Evolutionary conservation across 2,329 filamentous ascomycete genomes (phyloP).

Genomic region (Kalmusia sp.): DNA sequence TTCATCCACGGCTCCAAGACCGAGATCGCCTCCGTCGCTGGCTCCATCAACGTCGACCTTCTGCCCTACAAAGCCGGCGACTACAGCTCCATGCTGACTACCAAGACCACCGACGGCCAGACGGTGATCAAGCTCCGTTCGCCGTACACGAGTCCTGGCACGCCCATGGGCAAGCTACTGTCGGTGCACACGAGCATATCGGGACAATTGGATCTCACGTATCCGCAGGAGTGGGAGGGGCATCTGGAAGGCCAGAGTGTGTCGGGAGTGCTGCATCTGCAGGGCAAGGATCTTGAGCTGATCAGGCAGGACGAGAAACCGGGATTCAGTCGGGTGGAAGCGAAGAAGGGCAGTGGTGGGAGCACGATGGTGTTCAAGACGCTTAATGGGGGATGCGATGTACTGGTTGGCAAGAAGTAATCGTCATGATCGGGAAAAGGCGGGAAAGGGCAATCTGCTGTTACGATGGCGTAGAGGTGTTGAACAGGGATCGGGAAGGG

Average conservation of each 20-base stretch:
- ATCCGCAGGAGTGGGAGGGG: constrained; percentile 54
- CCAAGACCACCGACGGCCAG: constrained; percentile 43
- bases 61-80: constrained; percentile 43
- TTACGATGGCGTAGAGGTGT: constrained; percentile 5
- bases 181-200: constrained; percentile 47
- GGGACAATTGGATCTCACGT: constrained; percentile 44
- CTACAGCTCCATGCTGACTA: constrained; percentile 38
- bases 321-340: constrained; percentile 43
- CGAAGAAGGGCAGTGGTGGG: constrained; percentile 47
- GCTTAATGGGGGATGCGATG: constrained; percentile 39
- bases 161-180: constrained; percentile 34
- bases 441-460: neutral
- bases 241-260: constrained; percentile 44
- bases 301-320: constrained; percentile 34
- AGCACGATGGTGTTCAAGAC: constrained; percentile 45
- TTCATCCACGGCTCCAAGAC: constrained; percentile 52
- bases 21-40: constrained; percentile 44
- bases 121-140: constrained; percentile 42
- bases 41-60: constrained; percentile 46
- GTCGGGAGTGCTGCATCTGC: constrained; percentile 47
- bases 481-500: neutral
- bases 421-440: no score
- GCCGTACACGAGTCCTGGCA: constrained; percentile 35
- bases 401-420: constrained; percentile 39
- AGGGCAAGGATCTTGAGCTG: constrained; percentile 47